A percentile compares a stretch with the other conserved stretches of the same genome.
Evolutionary conservation across 306 rosid genomes (phyloP).

Genomic region (Delonix regia): DNA sequence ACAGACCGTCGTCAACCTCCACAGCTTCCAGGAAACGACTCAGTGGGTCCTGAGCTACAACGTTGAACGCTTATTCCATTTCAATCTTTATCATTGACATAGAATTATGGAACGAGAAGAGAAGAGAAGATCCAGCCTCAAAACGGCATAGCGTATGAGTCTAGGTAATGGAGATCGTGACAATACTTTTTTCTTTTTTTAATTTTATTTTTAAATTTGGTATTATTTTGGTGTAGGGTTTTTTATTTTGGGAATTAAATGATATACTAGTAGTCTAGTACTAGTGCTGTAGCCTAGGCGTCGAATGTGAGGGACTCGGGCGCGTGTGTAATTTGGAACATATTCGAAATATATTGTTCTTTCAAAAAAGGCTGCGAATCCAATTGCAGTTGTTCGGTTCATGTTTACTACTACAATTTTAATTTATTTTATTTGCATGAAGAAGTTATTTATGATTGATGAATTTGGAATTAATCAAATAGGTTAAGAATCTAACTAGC

Average conservation of each 20-base stretch:
- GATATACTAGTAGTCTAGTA: too few species aligned
- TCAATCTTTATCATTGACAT: background rate
- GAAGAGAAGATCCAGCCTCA: background rate
- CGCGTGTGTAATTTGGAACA: background rate
- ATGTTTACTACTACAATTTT: background rate
- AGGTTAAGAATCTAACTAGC: too few species aligned
- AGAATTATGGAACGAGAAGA: background rate
- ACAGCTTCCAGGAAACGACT: constrained; percentile 31
- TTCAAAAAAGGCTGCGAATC: background rate
- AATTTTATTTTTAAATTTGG: background rate
- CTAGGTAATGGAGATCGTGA: background rate
- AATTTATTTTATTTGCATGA: background rate
- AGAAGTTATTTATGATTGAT: too few species aligned
- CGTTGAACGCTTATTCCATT: constrained; percentile 5
- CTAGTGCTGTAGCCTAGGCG: background rate
- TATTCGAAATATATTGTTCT: background rate
- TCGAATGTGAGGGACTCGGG: background rate
- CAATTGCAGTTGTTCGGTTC: background rate
- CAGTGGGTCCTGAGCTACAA: background rate
- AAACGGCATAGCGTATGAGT: constrained; percentile 24
- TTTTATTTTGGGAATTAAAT: background rate
- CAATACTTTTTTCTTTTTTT: too few species aligned
- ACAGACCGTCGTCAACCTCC: constrained; percentile 29
- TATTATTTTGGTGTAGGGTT: background rate
- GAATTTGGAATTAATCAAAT: too few species aligned